These are phyloP conservation scores for Exophiala dermatitidis DNA, from an alignment of 2,329 filamentous ascomycete species.

Conservation along the genomic window DNA sequence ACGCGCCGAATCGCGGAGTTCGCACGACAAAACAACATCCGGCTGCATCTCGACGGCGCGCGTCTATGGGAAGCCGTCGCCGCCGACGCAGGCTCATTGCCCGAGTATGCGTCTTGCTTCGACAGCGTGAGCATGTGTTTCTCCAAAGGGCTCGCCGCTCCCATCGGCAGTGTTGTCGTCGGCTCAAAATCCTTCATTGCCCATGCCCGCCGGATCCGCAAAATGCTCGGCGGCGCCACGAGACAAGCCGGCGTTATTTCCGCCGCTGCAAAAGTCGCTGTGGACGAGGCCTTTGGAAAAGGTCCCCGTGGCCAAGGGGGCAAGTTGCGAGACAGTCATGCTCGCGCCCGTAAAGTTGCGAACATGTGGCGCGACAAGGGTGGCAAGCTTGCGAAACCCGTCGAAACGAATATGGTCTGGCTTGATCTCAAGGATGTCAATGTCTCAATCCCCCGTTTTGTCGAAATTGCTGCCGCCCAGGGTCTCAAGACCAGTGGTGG, in stretches of 20 bases:
- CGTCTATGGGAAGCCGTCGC: constrained; percentile 75
- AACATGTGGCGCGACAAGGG: constrained; percentile 62
- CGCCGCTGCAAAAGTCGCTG: constrained; percentile 65
- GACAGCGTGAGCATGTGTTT: constrained; percentile 74
- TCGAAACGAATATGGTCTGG: constrained; percentile 93
- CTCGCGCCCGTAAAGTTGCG: constrained; percentile 55
- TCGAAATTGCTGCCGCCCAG: constrained; percentile 48
- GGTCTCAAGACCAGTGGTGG: constrained; percentile 52
- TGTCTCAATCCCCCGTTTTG: constrained; percentile 47
- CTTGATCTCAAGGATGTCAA: constrained; percentile 61
- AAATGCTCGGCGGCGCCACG: constrained; percentile 71
- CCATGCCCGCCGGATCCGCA: constrained; percentile 67
- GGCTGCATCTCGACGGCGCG: constrained; percentile 72
- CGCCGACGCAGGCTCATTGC: constrained; percentile 58
- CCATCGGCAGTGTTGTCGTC: constrained; percentile 69
- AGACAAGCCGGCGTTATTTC: constrained; percentile 70
- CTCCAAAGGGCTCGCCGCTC: constrained; percentile 74
- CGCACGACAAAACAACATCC: constrained; percentile 57
- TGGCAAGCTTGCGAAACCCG: constrained; percentile 60
- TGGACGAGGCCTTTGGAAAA: constrained; percentile 68
- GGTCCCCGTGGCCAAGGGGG: constrained; percentile 54
- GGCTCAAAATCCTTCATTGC: constrained; percentile 53
- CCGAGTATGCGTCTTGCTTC: constrained; percentile 61
- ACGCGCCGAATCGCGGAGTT: constrained; percentile 62
- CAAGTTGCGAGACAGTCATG: constrained; percentile 54